Evolutionary conservation across 2,329 filamentous ascomycete species (phyloP), one percentile per base, ranked within the genome.

Genomic region (Monilinia polystroma): DNA sequence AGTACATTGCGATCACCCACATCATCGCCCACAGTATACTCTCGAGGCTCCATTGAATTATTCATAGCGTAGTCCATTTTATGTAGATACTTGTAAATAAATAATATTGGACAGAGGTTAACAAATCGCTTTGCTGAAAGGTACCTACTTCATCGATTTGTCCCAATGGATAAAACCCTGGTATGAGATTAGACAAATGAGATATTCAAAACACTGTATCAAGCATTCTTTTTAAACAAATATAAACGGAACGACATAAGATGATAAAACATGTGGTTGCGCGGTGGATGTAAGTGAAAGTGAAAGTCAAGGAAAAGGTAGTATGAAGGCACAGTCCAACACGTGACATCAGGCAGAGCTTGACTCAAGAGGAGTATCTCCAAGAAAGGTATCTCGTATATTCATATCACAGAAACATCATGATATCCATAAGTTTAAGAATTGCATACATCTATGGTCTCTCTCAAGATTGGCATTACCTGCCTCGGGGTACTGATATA

Each of bases 141-240:
- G 18, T 7, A 18, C 14, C 14, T 12, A 38, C 29, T 51, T 51
- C 32, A 20, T 20, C 45, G 38, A 26, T 51, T 12, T 38, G 8
- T 35, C 32, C 45, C 5, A 6, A 11, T 23, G 23, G 5, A 45
- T 20, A 18, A 38, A 5, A 49, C 11, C 0, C 4, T 16, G 12
- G 8, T 8, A n/a, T 16, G 6, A 11, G 12, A n/a, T 2, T 38
- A 29, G 12, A 35, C 1, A 1, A 32, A 6, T 14, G 12, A 18
- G 26, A 59, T 8, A n/a, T n/a, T 32, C 43, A 16, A 35, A 26
- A 10, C 14, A 10, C n/a, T 20, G n/a, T 18, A 35, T 59, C 43
- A 11, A 18, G 0, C 2, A 14, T 12, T 35, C 18, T 35, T 35
- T 0, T 10, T 10, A 18, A 35, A 1, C n/a, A 8, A n/a, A 4